Conservation (phyloP, 1,284 basidiomycete genomes). For the Trichosporon ovoides region DNA sequence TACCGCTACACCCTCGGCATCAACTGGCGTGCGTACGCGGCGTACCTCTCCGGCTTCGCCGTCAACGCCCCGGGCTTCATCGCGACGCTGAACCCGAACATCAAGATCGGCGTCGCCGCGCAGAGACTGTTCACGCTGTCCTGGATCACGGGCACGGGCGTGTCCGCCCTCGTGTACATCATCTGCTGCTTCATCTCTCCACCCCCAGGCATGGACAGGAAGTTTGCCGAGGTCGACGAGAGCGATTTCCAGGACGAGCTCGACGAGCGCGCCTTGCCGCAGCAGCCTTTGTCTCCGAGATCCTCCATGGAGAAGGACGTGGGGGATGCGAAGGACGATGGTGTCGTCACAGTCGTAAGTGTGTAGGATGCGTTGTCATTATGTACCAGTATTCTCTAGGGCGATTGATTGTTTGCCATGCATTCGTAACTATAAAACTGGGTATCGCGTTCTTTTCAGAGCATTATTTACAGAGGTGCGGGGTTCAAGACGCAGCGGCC, state of each 20-base stretch:
- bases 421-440: no score
- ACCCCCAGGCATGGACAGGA: constrained; percentile 53
- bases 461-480: no score
- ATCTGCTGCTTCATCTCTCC: constrained; percentile 59
- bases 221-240: constrained; percentile 61
- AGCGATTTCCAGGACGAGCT: constrained; percentile 5
- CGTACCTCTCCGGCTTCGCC: constrained; percentile 60
- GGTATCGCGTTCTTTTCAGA: no score
- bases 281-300: neutral
- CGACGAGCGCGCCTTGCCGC: neutral
- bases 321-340: neutral
- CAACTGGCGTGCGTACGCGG: constrained; percentile 58
- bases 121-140: constrained; percentile 56
- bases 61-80: constrained; percentile 66
- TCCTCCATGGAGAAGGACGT: neutral
- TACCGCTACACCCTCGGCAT: constrained; percentile 72
- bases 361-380: neutral
- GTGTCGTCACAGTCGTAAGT: neutral
- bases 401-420: no score
- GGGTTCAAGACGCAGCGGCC: neutral
- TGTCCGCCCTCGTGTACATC: constrained; percentile 63
- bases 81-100: constrained; percentile 52
- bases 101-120: constrained; percentile 59
- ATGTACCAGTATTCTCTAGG: neutral
- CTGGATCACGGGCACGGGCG: constrained; percentile 71